Conservation (phyloP, 1,284 basidiomycete genomes). For the Pulveroboletus sp. region DNA sequence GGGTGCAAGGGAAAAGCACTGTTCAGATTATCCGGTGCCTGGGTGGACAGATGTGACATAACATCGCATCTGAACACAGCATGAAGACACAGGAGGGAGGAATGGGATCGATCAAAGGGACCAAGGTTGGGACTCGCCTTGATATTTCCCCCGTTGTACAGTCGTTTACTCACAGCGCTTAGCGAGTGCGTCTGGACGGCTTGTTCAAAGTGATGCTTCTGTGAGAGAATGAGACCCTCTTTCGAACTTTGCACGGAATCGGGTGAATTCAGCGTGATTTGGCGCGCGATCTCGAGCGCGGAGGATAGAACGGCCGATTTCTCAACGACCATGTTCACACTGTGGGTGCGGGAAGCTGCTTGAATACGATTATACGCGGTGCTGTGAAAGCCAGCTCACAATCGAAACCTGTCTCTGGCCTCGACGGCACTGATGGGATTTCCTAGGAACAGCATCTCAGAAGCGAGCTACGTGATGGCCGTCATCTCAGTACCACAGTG, state of each 20-base stretch:
- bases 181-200: slow-evolving; percentile 48
- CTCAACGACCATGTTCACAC: slow-evolving; percentile 68
- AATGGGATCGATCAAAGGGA: too few species aligned
- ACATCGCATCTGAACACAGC: slow-evolving; percentile 38
- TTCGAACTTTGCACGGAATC: slow-evolving; percentile 81
- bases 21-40: slow-evolving; percentile 7
- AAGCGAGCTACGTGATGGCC: slow-evolving; percentile 51
- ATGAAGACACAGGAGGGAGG: slow-evolving; percentile 12
- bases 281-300: slow-evolving; percentile 61
- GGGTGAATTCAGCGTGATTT: slow-evolving; percentile 68
- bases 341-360: slow-evolving; percentile 29
- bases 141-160: slow-evolving; percentile 72
- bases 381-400: slow-evolving; percentile 47
- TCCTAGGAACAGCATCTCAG: slow-evolving; percentile 76
- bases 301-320: slow-evolving; percentile 52
- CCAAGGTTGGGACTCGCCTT: slow-evolving; percentile 41
- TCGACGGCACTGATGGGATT: slow-evolving; percentile 63
- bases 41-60: slow-evolving; percentile 2
- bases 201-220: slow-evolving; percentile 52
- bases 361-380: slow-evolving; percentile 8
- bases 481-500: slow-evolving; percentile 21
- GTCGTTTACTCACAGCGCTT: slow-evolving; percentile 48
- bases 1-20: background rate
- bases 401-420: slow-evolving; percentile 67
- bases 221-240: slow-evolving; percentile 54